Conservation (phyloP, 2,329 filamentous ascomycete genomes). For the Fusarium aywerte region DNA sequence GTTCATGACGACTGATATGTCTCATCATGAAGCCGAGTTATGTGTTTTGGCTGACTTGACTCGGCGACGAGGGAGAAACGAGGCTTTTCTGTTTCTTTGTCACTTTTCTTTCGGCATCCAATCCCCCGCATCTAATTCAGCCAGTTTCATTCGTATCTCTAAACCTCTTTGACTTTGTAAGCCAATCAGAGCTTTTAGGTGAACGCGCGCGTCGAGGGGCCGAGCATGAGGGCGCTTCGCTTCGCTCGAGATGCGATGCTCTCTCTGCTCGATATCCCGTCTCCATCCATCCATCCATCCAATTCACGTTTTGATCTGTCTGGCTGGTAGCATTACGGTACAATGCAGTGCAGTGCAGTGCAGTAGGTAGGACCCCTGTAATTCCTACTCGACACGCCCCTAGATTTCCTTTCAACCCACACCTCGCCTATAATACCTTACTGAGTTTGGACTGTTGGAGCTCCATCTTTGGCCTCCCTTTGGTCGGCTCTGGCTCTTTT, state of each 20-base stretch:
- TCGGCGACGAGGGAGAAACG: neutral
- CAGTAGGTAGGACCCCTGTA: conserved; percentile 14
- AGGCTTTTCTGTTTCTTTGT: conserved; percentile 6
- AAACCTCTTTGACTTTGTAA: neutral
- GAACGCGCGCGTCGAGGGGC: conserved; percentile 28
- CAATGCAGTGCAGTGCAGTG: neutral
- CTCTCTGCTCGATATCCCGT: neutral
- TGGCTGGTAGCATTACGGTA: conserved; percentile 4
- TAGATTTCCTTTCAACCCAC: conserved; percentile 13
- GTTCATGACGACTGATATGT: conserved; percentile 20
- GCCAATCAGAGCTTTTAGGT: conserved; percentile 1
- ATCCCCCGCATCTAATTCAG: conserved; percentile 10
- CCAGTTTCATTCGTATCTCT: conserved; percentile 5
- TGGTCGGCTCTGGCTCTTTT: conserved; percentile 28
- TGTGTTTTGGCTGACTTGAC: conserved; percentile 1
- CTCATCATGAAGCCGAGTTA: conserved; percentile 6
- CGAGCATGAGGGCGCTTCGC: conserved; percentile 23
- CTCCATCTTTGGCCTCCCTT: conserved; percentile 29
- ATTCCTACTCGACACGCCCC: conserved; percentile 21
- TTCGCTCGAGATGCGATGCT: conserved; percentile 9
- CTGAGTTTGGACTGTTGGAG: neutral
- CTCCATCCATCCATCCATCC: neutral
- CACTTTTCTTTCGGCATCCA: conserved; percentile 1
- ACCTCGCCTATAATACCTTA: neutral
- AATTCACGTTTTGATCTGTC: conserved; percentile 15